Evolutionary conservation across 108 stramenopile species (phyloP).

Genomic region (Skeletonema tropicum): DNA sequence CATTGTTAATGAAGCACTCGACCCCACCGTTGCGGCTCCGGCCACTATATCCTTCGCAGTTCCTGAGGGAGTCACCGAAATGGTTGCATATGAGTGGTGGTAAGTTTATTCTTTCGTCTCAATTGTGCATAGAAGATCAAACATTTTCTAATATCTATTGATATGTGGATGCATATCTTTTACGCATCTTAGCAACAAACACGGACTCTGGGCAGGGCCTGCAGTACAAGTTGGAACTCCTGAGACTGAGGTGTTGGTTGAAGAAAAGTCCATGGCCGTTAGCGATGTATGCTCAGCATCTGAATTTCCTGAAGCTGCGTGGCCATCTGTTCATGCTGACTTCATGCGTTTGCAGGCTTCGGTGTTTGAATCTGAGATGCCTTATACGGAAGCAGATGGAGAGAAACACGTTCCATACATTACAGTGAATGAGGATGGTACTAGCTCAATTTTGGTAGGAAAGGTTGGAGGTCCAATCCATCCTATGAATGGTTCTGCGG

Average conservation of each 20-base stretch:
- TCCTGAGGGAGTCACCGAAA: slow-evolving; percentile 27
- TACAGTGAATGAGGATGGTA: slow-evolving; percentile 22
- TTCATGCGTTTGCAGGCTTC: slow-evolving; percentile 12
- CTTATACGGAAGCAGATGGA: slow-evolving; percentile 19
- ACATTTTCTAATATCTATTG: too few species aligned
- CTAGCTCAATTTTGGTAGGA: slow-evolving; percentile 27
- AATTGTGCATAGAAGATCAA: not conserved
- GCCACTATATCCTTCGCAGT: slow-evolving; percentile 3
- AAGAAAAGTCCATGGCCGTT: not conserved
- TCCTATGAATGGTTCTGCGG: slow-evolving; percentile 30
- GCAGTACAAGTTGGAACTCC: slow-evolving; percentile 6
- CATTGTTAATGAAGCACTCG: slow-evolving; percentile 6
- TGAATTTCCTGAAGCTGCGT: slow-evolving; percentile 2
- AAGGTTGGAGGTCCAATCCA: slow-evolving; percentile 18
- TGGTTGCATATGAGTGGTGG: slow-evolving; percentile 22
- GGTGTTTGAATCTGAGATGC: slow-evolving; percentile 10
- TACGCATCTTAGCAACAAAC: slow-evolving; percentile 9
- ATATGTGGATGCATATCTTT: too few species aligned
- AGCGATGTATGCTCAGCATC: not conserved
- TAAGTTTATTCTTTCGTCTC: not conserved
- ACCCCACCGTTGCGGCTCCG: slow-evolving; percentile 7
- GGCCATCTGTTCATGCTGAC: slow-evolving; percentile 31
- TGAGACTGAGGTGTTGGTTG: not conserved
- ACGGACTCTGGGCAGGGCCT: slow-evolving; percentile 28
- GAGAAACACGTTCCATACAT: slow-evolving; percentile 34